These are phyloP conservation scores for Thelephora terrestris DNA, from an alignment of 1,284 basidiomycete genomes.

Conservation along the genomic window DNA sequence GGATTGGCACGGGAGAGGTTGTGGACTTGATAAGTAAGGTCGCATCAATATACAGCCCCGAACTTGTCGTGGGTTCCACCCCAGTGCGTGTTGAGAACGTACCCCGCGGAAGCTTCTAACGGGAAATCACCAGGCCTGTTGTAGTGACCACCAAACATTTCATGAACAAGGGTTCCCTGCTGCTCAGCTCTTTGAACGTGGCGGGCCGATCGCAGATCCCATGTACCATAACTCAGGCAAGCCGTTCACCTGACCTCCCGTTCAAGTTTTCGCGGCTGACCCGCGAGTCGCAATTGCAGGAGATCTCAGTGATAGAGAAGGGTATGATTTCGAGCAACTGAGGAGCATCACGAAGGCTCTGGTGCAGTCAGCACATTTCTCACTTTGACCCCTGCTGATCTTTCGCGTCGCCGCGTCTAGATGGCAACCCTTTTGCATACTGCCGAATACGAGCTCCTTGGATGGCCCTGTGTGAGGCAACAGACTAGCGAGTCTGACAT, in stretches of 20 bases:
- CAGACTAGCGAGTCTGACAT: too few species aligned
- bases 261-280: not conserved
- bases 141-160: conserved; percentile 82
- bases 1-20: conserved; percentile 72
- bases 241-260: conserved; percentile 9
- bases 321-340: conserved; percentile 76
- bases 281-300: conserved; percentile 25
- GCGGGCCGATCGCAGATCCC: conserved; percentile 72
- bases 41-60: conserved; percentile 70
- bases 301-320: conserved; percentile 65
- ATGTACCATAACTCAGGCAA: conserved; percentile 77
- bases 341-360: conserved; percentile 78
- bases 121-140: conserved; percentile 47
- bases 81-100: conserved; percentile 26
- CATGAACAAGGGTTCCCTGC: conserved; percentile 73
- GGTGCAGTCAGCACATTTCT: conserved; percentile 27
- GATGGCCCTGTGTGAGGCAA: too few species aligned
- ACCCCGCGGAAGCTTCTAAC: too few species aligned
- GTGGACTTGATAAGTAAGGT: conserved; percentile 65
- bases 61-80: conserved; percentile 68
- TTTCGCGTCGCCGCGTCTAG: conserved; percentile 18
- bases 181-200: conserved; percentile 75
- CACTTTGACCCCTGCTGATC: not conserved
- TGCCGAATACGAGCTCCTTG: conserved; percentile 36
- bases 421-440: conserved; percentile 43